phyloP scores from a whole-genome alignment of 2,329 filamentous ascomycete genomes.

The Emydomyces testavorans region DNA sequence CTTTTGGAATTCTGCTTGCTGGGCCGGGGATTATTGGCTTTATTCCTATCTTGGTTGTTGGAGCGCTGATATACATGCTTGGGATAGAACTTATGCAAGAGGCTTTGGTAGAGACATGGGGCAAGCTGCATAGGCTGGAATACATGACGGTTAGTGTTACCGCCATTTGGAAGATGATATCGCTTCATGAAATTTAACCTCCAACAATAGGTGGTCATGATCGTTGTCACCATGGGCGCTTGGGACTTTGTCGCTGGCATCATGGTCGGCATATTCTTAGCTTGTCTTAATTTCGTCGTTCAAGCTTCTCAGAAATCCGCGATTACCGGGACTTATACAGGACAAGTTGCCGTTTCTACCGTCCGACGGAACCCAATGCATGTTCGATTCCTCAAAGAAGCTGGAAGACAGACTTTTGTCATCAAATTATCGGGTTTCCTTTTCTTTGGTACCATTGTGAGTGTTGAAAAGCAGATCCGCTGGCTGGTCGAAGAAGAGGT shows the following conservation, averaged over 20 bases:
- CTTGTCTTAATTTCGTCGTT: constrained; percentile 80
- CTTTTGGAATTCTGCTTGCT: constrained; percentile 68
- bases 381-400: constrained; percentile 71
- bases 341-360: constrained; percentile 79
- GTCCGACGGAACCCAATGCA: constrained; percentile 85
- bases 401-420: constrained; percentile 77
- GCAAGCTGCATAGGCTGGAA: constrained; percentile 74
- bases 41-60: constrained; percentile 95
- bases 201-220: constrained; percentile 55
- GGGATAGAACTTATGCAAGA: constrained; percentile 86
- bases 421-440: constrained; percentile 88
- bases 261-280: constrained; percentile 77
- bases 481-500: constrained; percentile 69
- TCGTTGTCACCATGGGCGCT: constrained; percentile 89
- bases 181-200: constrained; percentile 6
- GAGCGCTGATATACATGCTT: constrained; percentile 84
- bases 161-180: neutral
- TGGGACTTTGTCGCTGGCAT: constrained; percentile 96
- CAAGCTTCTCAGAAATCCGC: constrained; percentile 85
- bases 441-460: constrained; percentile 97
- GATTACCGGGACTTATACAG: constrained; percentile 80
- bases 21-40: constrained; percentile 83
- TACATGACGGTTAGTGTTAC: constrained; percentile 60
- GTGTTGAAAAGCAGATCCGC: constrained; percentile 80
- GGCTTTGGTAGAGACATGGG: constrained; percentile 76